Conservation (phyloP, 2,329 filamentous ascomycete genomes). For the Eurotiales sp. region DNA sequence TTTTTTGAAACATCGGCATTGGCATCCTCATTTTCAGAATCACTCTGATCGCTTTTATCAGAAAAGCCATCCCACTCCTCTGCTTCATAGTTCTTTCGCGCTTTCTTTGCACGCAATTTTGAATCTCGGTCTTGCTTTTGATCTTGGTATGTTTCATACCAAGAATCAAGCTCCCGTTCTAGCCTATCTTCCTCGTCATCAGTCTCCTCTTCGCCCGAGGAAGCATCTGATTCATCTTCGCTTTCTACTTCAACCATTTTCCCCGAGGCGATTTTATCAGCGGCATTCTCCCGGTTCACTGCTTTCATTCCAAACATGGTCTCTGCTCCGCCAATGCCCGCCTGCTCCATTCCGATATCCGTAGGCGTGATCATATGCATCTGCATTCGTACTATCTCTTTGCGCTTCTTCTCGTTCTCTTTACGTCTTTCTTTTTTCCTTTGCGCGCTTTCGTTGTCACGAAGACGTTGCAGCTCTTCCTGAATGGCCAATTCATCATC, state of each 20-base stretch:
- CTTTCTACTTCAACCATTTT: constrained; percentile 65
- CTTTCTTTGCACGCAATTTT: constrained; percentile 87
- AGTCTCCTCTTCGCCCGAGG: constrained; percentile 57
- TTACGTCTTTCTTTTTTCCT: constrained; percentile 80
- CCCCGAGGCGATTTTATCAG: constrained; percentile 67
- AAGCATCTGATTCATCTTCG: constrained; percentile 54
- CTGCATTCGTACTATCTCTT: constrained; percentile 93
- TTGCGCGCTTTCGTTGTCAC: constrained; percentile 70
- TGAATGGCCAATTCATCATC: constrained; percentile 91
- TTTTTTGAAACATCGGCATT: constrained; percentile 31
- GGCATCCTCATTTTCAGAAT: constrained; percentile 57
- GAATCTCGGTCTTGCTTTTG: constrained; percentile 74
- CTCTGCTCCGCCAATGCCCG: constrained; percentile 71
- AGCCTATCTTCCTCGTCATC: constrained; percentile 79
- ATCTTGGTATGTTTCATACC: constrained; percentile 85
- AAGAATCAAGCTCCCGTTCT: constrained; percentile 76
- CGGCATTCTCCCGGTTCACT: constrained; percentile 70
- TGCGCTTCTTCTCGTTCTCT: constrained; percentile 92
- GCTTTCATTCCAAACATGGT: constrained; percentile 82
- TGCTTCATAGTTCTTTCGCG: constrained; percentile 73
- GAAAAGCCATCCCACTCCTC: constrained; percentile 93
- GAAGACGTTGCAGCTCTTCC: constrained; percentile 76
- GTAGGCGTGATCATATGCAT: constrained; percentile 94
- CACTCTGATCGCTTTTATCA: constrained; percentile 56
- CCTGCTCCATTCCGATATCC: constrained; percentile 90